Percentiles rank a stretch among this genome's conserved stretches.
These are phyloP conservation scores for Eucalyptus sp. DNA, from an alignment of 345 rosid genomes.

Conservation along the genomic window DNA sequence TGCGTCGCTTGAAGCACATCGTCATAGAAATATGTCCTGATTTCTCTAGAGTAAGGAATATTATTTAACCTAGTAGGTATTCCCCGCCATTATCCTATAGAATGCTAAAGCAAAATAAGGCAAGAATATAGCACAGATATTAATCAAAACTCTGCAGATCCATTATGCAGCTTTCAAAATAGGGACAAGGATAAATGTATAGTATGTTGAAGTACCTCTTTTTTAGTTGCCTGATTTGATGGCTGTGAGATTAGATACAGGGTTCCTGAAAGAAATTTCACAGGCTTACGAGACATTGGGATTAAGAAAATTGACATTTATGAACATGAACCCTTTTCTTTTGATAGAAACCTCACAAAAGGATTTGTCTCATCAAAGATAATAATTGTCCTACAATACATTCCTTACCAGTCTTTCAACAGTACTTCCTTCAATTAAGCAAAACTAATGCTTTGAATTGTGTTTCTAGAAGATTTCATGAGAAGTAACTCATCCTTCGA, in stretches of 20 bases:
- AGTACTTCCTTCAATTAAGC: not conserved
- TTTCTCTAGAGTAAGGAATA: slow-evolving; percentile 86
- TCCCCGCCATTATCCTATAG: slow-evolving; percentile 79
- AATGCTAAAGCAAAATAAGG: slow-evolving; percentile 20
- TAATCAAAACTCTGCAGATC: not conserved
- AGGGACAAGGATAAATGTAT: not conserved
- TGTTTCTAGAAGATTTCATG: not conserved
- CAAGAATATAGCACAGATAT: slow-evolving; percentile 1
- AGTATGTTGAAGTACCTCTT: slow-evolving; percentile 17
- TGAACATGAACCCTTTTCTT: not conserved
- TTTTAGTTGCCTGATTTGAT: slow-evolving; percentile 10
- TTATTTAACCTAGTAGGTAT: slow-evolving; percentile 87
- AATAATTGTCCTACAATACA: not conserved
- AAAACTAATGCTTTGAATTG: not conserved
- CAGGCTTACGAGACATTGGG: not conserved
- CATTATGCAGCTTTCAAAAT: not conserved
- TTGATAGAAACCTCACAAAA: not conserved
- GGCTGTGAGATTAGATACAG: not conserved
- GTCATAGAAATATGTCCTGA: slow-evolving; percentile 71
- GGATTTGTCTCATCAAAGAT: not conserved
- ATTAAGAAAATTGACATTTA: not conserved
- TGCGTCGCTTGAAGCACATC: slow-evolving; percentile 70
- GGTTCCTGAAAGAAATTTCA: not conserved
- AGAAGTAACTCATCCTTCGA: not conserved
- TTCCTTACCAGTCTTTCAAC: not conserved